Conservation (phyloP, 805 yeast genomes). For the Nakazawaea laoshanensis region DNA sequence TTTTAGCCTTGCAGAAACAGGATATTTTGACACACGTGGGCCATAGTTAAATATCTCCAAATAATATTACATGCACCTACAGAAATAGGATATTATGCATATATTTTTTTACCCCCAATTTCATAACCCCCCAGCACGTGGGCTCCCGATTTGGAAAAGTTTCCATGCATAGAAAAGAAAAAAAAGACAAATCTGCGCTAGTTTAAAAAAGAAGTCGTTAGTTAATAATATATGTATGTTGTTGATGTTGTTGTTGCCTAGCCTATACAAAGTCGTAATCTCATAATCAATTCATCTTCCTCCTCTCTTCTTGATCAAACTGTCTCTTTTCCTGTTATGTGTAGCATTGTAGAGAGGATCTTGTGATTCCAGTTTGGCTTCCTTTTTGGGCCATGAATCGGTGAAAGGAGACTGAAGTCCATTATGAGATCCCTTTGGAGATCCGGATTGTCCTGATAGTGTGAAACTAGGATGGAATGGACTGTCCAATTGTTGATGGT, state of each 20-base stretch:
- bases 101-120: no score
- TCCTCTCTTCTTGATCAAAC: conserved; percentile 37
- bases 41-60: no score
- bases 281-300: conserved; percentile 10
- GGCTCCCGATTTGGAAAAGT: no score
- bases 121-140: no score
- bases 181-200: no score
- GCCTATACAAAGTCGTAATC: no score
- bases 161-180: no score
- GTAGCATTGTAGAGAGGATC: conserved; percentile 34
- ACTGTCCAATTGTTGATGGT: conserved; percentile 4
- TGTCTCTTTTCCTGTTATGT: conserved; percentile 43
- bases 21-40: no score
- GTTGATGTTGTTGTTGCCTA: no score
- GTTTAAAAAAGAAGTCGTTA: conserved; percentile 1
- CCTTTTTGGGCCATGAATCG: conserved; percentile 1
- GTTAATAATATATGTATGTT: no score
- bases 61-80: no score
- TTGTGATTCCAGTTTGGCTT: not conserved
- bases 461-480: conserved; percentile 10
- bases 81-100: no score
- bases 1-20: conserved; percentile 1
- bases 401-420: conserved; percentile 9
- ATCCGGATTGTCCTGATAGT: conserved; percentile 1
- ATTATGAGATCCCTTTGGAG: not conserved